A percentile compares a stretch with the other conserved stretches of the same genome.
phyloP scores from a whole-genome alignment of 2,329 filamentous ascomycete genomes.

The Clonostachys byssicola region DNA sequence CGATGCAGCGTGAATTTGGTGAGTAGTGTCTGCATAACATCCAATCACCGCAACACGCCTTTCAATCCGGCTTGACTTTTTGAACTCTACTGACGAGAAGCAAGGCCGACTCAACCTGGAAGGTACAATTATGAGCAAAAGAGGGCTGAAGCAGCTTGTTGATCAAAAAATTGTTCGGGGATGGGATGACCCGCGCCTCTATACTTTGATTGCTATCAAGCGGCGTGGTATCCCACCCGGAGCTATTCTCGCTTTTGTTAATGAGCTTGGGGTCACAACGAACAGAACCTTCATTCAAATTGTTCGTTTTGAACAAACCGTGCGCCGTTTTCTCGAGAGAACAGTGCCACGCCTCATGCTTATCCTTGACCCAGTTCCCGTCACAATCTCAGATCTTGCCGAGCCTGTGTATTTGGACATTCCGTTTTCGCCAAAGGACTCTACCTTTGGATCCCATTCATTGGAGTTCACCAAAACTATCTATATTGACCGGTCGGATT shows the following conservation, averaged over 20 bases:
- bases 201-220: conserved; percentile 79
- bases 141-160: conserved; percentile 77
- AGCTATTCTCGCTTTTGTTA: conserved; percentile 84
- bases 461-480: conserved; percentile 69
- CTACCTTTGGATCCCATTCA: conserved; percentile 58
- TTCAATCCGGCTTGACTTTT: no score
- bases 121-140: conserved; percentile 84
- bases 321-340: conserved; percentile 81
- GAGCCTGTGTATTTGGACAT: conserved; percentile 65
- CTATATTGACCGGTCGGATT: conserved; percentile 82
- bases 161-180: conserved; percentile 72
- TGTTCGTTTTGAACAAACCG: conserved; percentile 76
- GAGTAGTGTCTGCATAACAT: conserved; percentile 1
- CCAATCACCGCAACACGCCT: no score
- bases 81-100: neutral
- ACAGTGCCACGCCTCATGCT: conserved; percentile 88
- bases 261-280: conserved; percentile 88
- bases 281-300: conserved; percentile 76
- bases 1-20: conserved; percentile 87
- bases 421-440: conserved; percentile 80
- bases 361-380: conserved; percentile 78
- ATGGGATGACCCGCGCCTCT: conserved; percentile 90
- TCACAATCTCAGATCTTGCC: conserved; percentile 83
- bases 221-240: conserved; percentile 84
- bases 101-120: conserved; percentile 56